Evolutionary conservation across 2,329 filamentous ascomycete genomes (phyloP), one percentile per base, ranked within the genome.

Genomic region (Plectosphaerella sp.): DNA sequence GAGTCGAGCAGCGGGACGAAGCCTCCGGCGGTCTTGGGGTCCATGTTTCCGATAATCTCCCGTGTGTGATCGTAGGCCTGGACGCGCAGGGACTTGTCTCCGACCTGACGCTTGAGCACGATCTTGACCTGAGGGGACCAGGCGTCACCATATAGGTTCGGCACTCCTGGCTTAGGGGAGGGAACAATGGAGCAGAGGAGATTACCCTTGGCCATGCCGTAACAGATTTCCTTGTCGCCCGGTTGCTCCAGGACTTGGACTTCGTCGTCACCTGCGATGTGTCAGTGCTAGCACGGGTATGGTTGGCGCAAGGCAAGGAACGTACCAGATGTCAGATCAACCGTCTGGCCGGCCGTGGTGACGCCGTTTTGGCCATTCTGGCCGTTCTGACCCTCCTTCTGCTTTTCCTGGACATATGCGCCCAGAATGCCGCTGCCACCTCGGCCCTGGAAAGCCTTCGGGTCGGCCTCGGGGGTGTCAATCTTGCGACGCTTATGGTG

Each of bases 111-210:
- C 55, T 80, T 82, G 45, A 94, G 75, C 1, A 84, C 74, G 33
- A 96, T 79, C 63, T 88, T 92, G 60, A 94, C 87, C 14, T 80
- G 74, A 3, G 91, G 89, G 81, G 88, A 91, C 58, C 84, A 80
- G 43, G 66, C 66, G 50, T 80, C 70, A 43, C 80, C 73, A 58
- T 82, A 83, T 10, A 88, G 72, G 18, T 78, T 73, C 53, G 82
- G 76, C 22, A 78, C 75, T 28, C 79, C 79, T 1, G 87, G 83
- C 60, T 85, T 90, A 0, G 85, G 83, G 3, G 77, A 81, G 1
- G 90, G 91, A 2, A 93, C 82, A 36, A 75, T 72, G 60, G 83
- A 78, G 55, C 86, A 87, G 57, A 86, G 83, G 42, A 94, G 74
- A 50, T 74, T 80, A 3, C 84, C 79, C 51, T 90, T 84, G 18